Evolutionary conservation across 139 green algal genomes (phyloP).

Genomic region (Volvox reticuliferus): DNA sequence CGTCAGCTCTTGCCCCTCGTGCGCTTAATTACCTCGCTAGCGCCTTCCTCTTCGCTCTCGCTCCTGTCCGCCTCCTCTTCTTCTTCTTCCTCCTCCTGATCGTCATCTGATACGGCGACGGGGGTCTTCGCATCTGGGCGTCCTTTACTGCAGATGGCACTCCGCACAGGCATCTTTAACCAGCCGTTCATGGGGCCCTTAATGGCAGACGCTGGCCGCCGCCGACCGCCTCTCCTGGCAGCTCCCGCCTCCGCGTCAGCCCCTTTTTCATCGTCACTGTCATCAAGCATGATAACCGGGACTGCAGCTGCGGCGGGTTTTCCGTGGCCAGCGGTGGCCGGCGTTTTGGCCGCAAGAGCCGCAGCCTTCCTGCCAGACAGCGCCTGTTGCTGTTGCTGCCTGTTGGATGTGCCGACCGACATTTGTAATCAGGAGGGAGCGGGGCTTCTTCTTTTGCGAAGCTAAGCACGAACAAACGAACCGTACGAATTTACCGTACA

Average conservation of each 20-base stretch:
- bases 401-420: too few relatives aligned
- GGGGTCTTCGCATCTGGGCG: neutral
- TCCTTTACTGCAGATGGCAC: too few relatives aligned
- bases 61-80: neutral
- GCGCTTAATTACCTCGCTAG: neutral
- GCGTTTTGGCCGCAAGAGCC: neutral
- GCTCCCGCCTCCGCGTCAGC: neutral
- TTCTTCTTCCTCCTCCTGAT: neutral
- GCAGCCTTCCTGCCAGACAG: neutral
- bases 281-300: neutral
- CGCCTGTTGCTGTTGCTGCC: neutral
- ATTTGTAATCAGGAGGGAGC: too few relatives aligned
- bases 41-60: neutral
- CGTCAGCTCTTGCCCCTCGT: neutral
- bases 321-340: neutral
- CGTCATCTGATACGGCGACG: slow-evolving; percentile 4
- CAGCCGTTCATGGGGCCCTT: too few relatives aligned
- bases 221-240: neutral
- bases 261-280: neutral
- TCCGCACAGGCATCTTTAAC: too few relatives aligned
- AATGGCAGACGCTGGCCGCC: neutral
- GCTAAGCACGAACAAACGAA: too few relatives aligned
- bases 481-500: too few relatives aligned
- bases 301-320: neutral
- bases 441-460: too few relatives aligned